Conservation (phyloP, 2,329 filamentous ascomycete genomes). For the Scortechinia acanthostroma region DNA sequence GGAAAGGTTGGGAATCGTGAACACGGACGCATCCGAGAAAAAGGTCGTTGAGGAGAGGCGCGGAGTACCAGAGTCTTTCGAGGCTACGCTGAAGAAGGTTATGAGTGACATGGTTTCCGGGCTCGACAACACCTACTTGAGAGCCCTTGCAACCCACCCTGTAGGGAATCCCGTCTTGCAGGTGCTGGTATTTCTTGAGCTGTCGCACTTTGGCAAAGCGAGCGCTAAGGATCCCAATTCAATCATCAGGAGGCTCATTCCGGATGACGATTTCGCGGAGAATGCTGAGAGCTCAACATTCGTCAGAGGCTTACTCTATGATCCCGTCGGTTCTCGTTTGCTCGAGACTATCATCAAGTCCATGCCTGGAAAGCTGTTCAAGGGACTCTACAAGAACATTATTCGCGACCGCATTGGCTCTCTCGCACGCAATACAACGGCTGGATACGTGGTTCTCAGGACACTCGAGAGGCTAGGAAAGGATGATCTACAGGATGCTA, state of each 20-base stretch:
- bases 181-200: conserved; percentile 78
- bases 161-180: conserved; percentile 92
- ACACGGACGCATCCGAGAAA: conserved; percentile 36
- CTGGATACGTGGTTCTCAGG: conserved; percentile 77
- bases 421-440: conserved; percentile 81
- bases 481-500: conserved; percentile 72
- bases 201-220: conserved; percentile 64
- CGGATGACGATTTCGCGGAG: conserved; percentile 70
- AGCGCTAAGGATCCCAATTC: conserved; percentile 58
- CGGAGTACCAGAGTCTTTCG: conserved; percentile 73
- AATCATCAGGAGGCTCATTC: conserved; percentile 71
- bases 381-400: conserved; percentile 72
- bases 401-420: conserved; percentile 75
- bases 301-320: conserved; percentile 80
- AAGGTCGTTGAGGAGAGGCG: conserved; percentile 35
- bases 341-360: conserved; percentile 78
- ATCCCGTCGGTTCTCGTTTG: conserved; percentile 80
- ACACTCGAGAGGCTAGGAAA: conserved; percentile 78
- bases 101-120: conserved; percentile 69
- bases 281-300: conserved; percentile 71
- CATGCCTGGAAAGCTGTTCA: conserved; percentile 83
- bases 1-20: conserved; percentile 66
- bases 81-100: conserved; percentile 71
- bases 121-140: conserved; percentile 73
- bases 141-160: conserved; percentile 78